A percentile compares a stretch with the other conserved stretches of the same genome.
Conservation (phyloP, 768 basidiomycete genomes). For the Crepidotus variabilis region DNA sequence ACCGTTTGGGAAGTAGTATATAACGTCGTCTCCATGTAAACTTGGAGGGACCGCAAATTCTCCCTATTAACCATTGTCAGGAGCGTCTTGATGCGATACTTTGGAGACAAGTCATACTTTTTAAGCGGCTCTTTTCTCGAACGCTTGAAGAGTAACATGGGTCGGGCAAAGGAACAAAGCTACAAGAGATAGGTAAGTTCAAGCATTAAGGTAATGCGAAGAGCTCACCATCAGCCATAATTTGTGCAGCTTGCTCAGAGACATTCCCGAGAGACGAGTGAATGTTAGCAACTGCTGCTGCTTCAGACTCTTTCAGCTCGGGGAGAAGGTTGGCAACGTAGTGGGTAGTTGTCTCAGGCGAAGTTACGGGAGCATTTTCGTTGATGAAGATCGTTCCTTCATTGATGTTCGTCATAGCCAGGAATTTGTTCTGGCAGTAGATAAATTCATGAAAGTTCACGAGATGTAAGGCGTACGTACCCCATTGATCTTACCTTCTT, state of each 20-base stretch:
- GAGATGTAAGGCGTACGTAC: slow-evolving; percentile 22
- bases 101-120: background rate
- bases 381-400: slow-evolving; percentile 38
- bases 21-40: slow-evolving; percentile 31
- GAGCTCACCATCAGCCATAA: slow-evolving; percentile 36
- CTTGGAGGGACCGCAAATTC: slow-evolving; percentile 43
- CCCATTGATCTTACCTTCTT: slow-evolving; percentile 35
- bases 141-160: slow-evolving; percentile 32
- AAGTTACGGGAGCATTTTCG: slow-evolving; percentile 10
- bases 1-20: slow-evolving; percentile 35
- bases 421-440: slow-evolving; percentile 22
- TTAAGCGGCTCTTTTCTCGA: slow-evolving; percentile 26
- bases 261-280: slow-evolving; percentile 30
- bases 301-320: slow-evolving; percentile 22
- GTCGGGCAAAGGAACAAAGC: slow-evolving; percentile 46
- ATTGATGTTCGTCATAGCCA: slow-evolving; percentile 34
- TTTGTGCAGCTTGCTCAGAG: slow-evolving; percentile 28
- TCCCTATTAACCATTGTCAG: slow-evolving; percentile 19
- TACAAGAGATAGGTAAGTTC: slow-evolving; percentile 1
- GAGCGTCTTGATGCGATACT: too few relatives aligned
- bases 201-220: background rate
- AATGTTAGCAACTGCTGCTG: slow-evolving; percentile 16
- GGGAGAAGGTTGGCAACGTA: slow-evolving; percentile 40
- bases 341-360: slow-evolving; percentile 20
- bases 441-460: background rate